Evolutionary conservation across 2,329 filamentous ascomycete genomes (phyloP).

Genomic region (Emmonsia crescens): DNA sequence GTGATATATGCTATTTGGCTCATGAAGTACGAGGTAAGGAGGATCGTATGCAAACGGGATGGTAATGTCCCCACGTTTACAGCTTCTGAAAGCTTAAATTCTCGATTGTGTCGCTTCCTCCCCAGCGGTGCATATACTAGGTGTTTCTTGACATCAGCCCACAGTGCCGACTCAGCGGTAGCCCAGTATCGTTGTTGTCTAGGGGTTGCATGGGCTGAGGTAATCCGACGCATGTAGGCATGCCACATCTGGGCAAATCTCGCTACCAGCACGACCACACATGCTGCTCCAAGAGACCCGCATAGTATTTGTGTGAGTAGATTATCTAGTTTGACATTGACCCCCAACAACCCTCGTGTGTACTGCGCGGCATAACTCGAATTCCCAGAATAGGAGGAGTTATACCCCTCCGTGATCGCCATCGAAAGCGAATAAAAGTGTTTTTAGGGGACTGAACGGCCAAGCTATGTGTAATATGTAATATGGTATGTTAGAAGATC

Average conservation of each 20-base stretch:
- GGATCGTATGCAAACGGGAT: constrained; percentile 62
- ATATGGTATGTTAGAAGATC: background rate
- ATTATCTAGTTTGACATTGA: constrained; percentile 30
- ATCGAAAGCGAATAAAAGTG: background rate
- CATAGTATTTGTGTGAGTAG: constrained; percentile 32
- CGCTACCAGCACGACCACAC: constrained; percentile 29
- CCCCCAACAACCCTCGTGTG: constrained; percentile 29
- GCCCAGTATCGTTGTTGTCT: constrained; percentile 37
- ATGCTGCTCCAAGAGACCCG: constrained; percentile 24
- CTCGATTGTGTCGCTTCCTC: constrained; percentile 64
- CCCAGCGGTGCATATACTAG: constrained; percentile 54
- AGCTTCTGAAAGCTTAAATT: constrained; percentile 57
- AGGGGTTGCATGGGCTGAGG: constrained; percentile 26
- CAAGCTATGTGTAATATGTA: background rate
- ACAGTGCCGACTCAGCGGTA: constrained; percentile 30
- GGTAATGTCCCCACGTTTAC: constrained; percentile 67
- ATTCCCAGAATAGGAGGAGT: constrained; percentile 15
- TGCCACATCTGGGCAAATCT: constrained; percentile 35
- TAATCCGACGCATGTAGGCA: constrained; percentile 35
- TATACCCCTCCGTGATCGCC: background rate
- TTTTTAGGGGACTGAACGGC: background rate
- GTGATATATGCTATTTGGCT: constrained; percentile 67
- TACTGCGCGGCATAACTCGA: constrained; percentile 32
- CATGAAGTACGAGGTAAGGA: constrained; percentile 56
- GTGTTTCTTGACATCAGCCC: constrained; percentile 37